phyloP scores from a whole-genome alignment of 129 eudicot genomes.

The Heracleum sosnowskyi region DNA sequence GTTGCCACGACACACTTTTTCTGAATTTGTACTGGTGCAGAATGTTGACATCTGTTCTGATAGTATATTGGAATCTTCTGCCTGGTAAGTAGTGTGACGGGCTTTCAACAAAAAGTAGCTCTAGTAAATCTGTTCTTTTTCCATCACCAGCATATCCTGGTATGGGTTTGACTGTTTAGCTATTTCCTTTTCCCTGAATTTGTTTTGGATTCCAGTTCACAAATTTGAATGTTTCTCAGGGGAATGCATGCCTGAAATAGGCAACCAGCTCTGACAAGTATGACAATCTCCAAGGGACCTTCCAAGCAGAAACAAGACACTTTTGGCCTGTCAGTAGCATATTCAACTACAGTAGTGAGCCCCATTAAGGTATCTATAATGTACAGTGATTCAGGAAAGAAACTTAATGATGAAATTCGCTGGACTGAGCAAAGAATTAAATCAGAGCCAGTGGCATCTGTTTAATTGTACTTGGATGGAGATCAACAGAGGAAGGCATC shows the following conservation, averaged over 20 bases:
- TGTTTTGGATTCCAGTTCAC: not conserved
- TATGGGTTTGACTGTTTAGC: constrained; percentile 12
- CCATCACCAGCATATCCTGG: constrained; percentile 97
- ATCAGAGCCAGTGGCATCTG: constrained; percentile 38
- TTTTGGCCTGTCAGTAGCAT: constrained; percentile 20
- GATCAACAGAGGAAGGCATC: not conserved
- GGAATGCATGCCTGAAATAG: constrained; percentile 62
- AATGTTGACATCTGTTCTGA: constrained; percentile 5
- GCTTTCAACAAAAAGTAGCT: constrained; percentile 74
- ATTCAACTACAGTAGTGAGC: constrained; percentile 39
- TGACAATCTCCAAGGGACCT: constrained; percentile 38
- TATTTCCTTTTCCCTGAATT: not conserved
- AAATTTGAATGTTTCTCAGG: constrained; percentile 30
- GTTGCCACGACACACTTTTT: not conserved
- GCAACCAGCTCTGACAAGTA: constrained; percentile 34
- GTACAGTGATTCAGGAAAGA: constrained; percentile 36
- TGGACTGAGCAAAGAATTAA: constrained; percentile 23
- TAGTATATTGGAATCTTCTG: constrained; percentile 4
- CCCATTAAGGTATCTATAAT: constrained; percentile 30
- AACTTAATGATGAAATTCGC: constrained; percentile 31
- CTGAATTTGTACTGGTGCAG: not conserved
- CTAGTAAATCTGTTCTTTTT: constrained; percentile 62
- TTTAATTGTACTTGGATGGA: not conserved
- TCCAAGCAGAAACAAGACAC: constrained; percentile 43
- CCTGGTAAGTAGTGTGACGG: constrained; percentile 29